Conservation (phyloP, 805 yeast genomes). For the Wickerhamiella cacticola region DNA sequence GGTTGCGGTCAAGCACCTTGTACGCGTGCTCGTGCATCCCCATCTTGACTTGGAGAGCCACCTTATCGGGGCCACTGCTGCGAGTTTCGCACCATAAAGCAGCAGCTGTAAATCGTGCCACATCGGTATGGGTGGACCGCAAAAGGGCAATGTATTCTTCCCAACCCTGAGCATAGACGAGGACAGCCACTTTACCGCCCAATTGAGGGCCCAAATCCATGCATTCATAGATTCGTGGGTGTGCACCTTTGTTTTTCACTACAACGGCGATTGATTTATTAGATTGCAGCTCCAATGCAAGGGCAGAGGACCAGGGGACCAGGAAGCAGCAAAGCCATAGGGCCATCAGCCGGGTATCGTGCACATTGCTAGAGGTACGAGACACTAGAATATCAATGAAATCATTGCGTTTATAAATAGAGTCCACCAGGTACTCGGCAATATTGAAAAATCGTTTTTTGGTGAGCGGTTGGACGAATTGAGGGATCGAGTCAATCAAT, state of each 20-base stretch:
- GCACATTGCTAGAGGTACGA: not conserved
- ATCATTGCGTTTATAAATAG: not conserved
- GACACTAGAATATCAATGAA: not conserved
- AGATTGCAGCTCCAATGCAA: not conserved
- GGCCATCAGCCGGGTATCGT: not conserved
- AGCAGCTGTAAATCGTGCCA: not conserved
- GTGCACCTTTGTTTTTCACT: not conserved
- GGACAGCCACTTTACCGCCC: not conserved
- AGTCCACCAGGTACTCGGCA: not conserved
- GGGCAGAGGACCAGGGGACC: not conserved
- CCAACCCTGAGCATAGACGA: not conserved
- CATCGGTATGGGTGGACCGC: not conserved
- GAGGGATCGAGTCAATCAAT: conserved; percentile 2
- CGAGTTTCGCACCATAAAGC: not conserved
- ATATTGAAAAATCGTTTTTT: conserved; percentile 1
- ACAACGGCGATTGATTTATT: not conserved
- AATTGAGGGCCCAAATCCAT: not conserved
- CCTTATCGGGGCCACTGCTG: not conserved
- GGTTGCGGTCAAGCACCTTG: not conserved
- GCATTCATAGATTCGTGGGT: not conserved
- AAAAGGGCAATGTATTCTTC: not conserved
- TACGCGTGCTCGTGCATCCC: not conserved
- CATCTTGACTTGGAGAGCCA: not conserved
- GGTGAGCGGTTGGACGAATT: not conserved
- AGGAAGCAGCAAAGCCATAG: conserved; percentile 4